These are phyloP conservation scores for Logfia minima DNA, from an alignment of 129 eudicot species.

Conservation along the genomic window DNA sequence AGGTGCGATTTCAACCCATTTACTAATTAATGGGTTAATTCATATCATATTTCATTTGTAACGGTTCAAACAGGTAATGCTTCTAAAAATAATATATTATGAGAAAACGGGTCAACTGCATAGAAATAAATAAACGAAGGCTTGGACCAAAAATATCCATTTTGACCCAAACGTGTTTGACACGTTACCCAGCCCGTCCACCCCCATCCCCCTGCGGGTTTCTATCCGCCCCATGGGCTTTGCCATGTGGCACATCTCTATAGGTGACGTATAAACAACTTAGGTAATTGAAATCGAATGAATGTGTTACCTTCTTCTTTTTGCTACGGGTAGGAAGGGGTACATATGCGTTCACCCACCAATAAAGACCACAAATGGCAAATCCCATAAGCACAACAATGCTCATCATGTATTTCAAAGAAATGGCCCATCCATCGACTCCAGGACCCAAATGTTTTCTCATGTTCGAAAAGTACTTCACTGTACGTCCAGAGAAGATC, in stretches of 20 bases:
- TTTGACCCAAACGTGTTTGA: background rate
- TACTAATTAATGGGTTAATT: background rate
- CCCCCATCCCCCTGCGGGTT: no score
- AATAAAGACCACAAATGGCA: slow-evolving; percentile 73
- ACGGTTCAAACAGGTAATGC: background rate
- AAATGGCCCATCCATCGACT: slow-evolving; percentile 98
- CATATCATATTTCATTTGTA: background rate
- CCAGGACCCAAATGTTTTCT: slow-evolving; percentile 86
- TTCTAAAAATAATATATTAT: background rate
- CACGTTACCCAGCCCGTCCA: no score
- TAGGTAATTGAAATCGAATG: background rate
- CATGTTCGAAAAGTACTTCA: slow-evolving; percentile 88
- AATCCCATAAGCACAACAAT: slow-evolving; percentile 90
- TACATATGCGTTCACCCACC: slow-evolving; percentile 94
- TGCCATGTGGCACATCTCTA: no score
- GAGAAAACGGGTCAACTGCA: background rate
- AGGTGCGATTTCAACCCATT: background rate
- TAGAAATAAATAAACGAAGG: background rate
- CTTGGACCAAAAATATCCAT: background rate
- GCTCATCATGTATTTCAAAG: slow-evolving; percentile 92
- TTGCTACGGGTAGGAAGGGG: slow-evolving; percentile 89
- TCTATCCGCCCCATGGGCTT: no score
- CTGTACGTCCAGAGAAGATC: slow-evolving; percentile 94
- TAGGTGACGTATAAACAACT: no score
- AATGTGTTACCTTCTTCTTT: slow-evolving; percentile 82